phyloP scores from a whole-genome alignment of 306 rosid species.

The Ziziphus jujuba region DNA sequence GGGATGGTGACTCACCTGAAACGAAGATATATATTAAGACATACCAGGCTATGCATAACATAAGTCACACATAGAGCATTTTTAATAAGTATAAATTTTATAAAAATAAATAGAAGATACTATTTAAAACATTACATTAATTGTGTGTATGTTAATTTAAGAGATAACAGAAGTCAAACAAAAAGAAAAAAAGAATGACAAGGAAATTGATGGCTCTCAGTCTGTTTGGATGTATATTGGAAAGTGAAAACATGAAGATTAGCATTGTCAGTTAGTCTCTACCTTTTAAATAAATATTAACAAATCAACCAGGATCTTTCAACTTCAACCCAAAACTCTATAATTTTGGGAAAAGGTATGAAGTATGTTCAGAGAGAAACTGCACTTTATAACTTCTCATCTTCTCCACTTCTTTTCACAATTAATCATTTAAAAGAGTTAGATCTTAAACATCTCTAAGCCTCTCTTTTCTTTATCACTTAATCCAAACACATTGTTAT shows the following conservation, averaged over 20 bases:
- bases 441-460: neutral
- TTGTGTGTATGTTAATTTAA: neutral
- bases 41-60: conserved; percentile 3
- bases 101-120: neutral
- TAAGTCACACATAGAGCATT: neutral
- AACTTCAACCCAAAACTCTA: too few species aligned
- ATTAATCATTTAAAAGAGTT: neutral
- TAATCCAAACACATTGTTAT: neutral
- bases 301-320: too few species aligned
- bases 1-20: conserved; percentile 95
- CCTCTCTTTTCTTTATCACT: neutral
- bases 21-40: conserved; percentile 1
- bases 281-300: too few species aligned
- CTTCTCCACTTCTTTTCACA: neutral
- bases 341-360: too few species aligned
- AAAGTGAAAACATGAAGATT: too few species aligned
- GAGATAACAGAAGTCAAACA: too few species aligned
- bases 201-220: too few species aligned
- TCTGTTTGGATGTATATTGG: too few species aligned
- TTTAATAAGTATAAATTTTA: neutral
- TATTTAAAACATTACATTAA: neutral
- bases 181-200: too few species aligned
- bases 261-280: too few species aligned
- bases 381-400: neutral
- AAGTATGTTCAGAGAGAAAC: too few species aligned